These are phyloP conservation scores for Tephrocybe sp. DNA, from an alignment of 768 basidiomycete genomes.

Conservation along the genomic window DNA sequence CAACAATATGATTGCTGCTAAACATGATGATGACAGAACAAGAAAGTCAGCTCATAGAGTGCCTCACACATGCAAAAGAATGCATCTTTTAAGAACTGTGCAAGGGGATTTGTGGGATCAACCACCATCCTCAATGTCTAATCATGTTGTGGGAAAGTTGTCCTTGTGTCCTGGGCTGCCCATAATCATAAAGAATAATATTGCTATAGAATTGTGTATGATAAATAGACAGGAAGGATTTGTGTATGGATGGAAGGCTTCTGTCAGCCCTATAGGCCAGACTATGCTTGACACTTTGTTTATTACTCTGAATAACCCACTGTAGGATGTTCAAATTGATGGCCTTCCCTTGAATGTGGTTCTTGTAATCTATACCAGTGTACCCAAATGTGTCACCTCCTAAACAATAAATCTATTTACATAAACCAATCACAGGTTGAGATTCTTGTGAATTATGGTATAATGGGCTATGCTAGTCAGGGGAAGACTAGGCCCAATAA, in stretches of 20 bases:
- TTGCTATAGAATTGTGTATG: slow-evolving; percentile 32
- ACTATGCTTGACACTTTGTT: slow-evolving; percentile 4
- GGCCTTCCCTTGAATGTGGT: slow-evolving; percentile 11
- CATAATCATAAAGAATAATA: slow-evolving; percentile 29
- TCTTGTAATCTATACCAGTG: not conserved
- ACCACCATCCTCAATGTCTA: slow-evolving; percentile 29
- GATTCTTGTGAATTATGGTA: slow-evolving; percentile 9
- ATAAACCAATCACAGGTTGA: not conserved
- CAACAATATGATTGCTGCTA: slow-evolving; percentile 9
- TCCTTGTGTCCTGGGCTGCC: slow-evolving; percentile 31
- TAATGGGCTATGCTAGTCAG: slow-evolving; percentile 28
- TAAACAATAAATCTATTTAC: not conserved
- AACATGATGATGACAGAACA: no score
- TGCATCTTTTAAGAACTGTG: no score
- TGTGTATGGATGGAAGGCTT: slow-evolving; percentile 25
- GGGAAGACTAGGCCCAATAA: slow-evolving; percentile 27
- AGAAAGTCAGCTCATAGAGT: slow-evolving; percentile 13
- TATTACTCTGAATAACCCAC: slow-evolving; percentile 5
- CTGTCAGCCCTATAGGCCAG: not conserved
- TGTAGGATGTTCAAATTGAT: not conserved
- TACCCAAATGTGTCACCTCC: not conserved
- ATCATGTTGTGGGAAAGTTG: slow-evolving; percentile 26
- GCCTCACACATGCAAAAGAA: no score
- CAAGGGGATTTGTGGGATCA: no score
- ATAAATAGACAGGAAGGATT: slow-evolving; percentile 31